These are phyloP conservation scores for Moniliophthora roreri DNA, from an alignment of 1,284 basidiomycete species.

Conservation along the genomic window DNA sequence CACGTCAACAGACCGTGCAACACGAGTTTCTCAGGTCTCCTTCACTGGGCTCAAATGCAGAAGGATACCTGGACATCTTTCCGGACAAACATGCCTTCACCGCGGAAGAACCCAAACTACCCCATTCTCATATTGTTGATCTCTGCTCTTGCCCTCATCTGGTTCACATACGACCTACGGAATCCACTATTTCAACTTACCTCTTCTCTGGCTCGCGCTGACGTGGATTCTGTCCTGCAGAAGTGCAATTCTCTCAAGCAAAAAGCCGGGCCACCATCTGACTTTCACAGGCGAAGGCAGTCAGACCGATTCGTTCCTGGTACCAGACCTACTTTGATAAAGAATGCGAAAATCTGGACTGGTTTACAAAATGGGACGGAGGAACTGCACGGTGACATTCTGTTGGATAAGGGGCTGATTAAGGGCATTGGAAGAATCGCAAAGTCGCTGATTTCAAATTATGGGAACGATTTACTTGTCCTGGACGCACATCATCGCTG, in stretches of 20 bases:
- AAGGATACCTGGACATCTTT: too few relatives aligned
- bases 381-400: slow-evolving; percentile 51
- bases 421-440: slow-evolving; percentile 49
- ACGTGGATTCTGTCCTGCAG: background rate
- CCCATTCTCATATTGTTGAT: too few relatives aligned
- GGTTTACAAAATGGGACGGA: slow-evolving; percentile 13
- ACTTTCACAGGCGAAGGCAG: slow-evolving; percentile 10
- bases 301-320: slow-evolving; percentile 66
- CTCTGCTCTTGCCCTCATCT: too few relatives aligned
- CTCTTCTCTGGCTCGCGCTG: background rate
- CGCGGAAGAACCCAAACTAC: too few relatives aligned
- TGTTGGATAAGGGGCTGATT: slow-evolving; percentile 58
- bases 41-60: too few relatives aligned
- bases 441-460: background rate
- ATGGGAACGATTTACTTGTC: slow-evolving; percentile 2
- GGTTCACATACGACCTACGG: too few relatives aligned
- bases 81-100: too few relatives aligned
- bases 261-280: slow-evolving; percentile 7
- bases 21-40: background rate
- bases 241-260: slow-evolving; percentile 9
- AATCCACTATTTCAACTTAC: background rate
- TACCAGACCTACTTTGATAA: slow-evolving; percentile 57
- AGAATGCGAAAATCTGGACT: slow-evolving; percentile 34
- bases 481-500: slow-evolving; percentile 13
- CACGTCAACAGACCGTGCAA: too few relatives aligned